These are phyloP conservation scores for Corniculantispora saksenae DNA, from an alignment of 2,329 filamentous ascomycete genomes.

Conservation along the genomic window DNA sequence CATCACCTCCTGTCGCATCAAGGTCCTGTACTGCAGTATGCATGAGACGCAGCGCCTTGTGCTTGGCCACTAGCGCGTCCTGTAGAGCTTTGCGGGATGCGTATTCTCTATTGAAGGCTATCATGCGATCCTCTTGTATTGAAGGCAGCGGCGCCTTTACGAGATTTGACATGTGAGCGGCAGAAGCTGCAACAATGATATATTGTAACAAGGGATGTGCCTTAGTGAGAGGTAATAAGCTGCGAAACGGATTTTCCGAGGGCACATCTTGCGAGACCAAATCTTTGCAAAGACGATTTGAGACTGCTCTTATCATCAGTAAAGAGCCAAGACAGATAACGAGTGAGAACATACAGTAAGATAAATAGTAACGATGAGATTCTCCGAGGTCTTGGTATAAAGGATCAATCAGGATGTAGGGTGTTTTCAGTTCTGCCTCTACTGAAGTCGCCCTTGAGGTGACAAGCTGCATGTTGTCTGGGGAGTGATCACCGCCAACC, in stretches of 20 bases:
- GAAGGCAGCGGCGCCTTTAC: constrained; percentile 35
- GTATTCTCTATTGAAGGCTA: constrained; percentile 21
- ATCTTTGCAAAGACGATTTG: constrained; percentile 53
- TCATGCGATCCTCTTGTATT: constrained; percentile 13
- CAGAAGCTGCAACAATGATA: constrained; percentile 50
- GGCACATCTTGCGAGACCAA: constrained; percentile 49
- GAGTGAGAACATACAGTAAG: constrained; percentile 37
- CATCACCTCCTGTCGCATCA: constrained; percentile 39
- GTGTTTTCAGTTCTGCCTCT: constrained; percentile 28
- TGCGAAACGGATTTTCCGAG: constrained; percentile 48
- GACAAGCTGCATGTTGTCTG: constrained; percentile 31
- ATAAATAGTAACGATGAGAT: constrained; percentile 43
- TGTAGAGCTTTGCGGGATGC: constrained; percentile 35
- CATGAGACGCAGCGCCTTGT: constrained; percentile 45
- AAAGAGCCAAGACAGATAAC: neutral
- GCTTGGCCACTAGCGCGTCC: constrained; percentile 48
- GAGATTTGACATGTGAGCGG: constrained; percentile 49
- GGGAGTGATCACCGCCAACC: neutral
- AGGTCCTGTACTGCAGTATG: constrained; percentile 41
- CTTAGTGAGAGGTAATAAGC: constrained; percentile 43
- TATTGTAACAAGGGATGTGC: constrained; percentile 45
- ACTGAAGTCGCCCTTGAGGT: constrained; percentile 24
- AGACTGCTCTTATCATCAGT: constrained; percentile 36
- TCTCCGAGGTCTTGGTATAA: constrained; percentile 55
- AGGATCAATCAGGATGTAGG: constrained; percentile 45